phyloP scores from a whole-genome alignment of 2,329 filamentous ascomycete species.

The Chrysoporthe austroafricana region DNA sequence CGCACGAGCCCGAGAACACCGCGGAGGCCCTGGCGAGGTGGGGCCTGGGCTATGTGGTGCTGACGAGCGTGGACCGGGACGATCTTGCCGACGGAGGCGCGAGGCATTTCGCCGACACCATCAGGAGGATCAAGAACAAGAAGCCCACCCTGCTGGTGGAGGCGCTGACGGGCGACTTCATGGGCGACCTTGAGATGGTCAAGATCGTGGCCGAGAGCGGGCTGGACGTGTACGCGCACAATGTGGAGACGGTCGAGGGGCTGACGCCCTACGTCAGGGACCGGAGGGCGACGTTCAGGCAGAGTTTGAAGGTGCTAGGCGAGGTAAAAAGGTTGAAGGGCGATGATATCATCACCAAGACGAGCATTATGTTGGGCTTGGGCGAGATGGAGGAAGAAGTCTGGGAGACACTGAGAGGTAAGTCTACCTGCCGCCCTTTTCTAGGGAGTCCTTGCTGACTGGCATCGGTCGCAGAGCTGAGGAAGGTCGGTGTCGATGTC shows the following conservation, averaged over 20 bases:
- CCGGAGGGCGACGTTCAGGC: slow-evolving; percentile 84
- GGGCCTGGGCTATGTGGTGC: slow-evolving; percentile 94
- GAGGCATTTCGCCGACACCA: slow-evolving; percentile 88
- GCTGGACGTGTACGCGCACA: slow-evolving; percentile 95
- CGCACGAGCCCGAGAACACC: slow-evolving; percentile 95
- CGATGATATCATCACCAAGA: slow-evolving; percentile 90
- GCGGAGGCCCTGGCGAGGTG: slow-evolving; percentile 90
- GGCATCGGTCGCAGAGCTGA: slow-evolving; percentile 62
- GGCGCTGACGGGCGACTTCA: slow-evolving; percentile 85
- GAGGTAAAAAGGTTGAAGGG: slow-evolving; percentile 77
- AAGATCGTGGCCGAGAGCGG: slow-evolving; percentile 82
- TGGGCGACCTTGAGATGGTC: slow-evolving; percentile 85
- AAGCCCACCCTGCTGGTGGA: slow-evolving; percentile 78
- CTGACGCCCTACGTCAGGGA: slow-evolving; percentile 90
- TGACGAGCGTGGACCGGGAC: slow-evolving; percentile 93
- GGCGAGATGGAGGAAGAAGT: slow-evolving; percentile 91
- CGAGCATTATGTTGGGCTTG: slow-evolving; percentile 93
- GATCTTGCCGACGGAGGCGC: slow-evolving; percentile 90
- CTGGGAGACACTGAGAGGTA: slow-evolving; percentile 74
- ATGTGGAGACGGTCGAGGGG: slow-evolving; percentile 91
- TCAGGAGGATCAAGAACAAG: slow-evolving; percentile 90
- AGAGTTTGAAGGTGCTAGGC: slow-evolving; percentile 78
- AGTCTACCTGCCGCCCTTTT: slow-evolving; percentile 29
- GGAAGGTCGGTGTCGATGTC: slow-evolving; percentile 83
- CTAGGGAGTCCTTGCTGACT: background rate